A percentile compares a stretch with the other conserved stretches of the same genome.
Conservation (phyloP, 805 yeast genomes). For the Metschnikowia corniflorae region DNA sequence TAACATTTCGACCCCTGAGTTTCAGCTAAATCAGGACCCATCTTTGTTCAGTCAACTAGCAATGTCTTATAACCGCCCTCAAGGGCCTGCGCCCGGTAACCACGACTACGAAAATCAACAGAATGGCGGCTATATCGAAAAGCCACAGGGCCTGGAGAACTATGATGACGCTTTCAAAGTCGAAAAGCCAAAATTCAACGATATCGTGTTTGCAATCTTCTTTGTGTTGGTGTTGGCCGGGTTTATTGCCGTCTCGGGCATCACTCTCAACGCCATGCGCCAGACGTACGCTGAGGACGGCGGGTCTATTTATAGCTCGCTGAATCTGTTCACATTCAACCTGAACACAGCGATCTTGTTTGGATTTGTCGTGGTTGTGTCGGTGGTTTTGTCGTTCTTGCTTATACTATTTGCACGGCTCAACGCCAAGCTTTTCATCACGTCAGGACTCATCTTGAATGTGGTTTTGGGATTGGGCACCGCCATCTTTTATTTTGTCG, state of each 20-base stretch:
- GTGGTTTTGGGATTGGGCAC: constrained; percentile 70
- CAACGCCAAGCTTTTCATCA: constrained; percentile 65
- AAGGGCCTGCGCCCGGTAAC: constrained; percentile 8
- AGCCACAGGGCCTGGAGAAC: constrained; percentile 31
- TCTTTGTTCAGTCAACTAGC: too few relatives aligned
- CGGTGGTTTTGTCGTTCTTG: constrained; percentile 52
- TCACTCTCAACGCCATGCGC: constrained; percentile 64
- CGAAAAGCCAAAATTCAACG: constrained; percentile 61
- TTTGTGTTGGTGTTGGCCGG: constrained; percentile 50
- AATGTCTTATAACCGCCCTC: constrained; percentile 10
- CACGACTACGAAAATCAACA: constrained; percentile 30
- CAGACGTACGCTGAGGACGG: constrained; percentile 55
- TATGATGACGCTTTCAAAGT: constrained; percentile 71
- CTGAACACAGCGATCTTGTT: constrained; percentile 72
- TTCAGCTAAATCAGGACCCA: too few relatives aligned
- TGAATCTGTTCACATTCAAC: constrained; percentile 59
- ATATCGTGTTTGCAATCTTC: constrained; percentile 65
- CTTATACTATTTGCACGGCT: constrained; percentile 61
- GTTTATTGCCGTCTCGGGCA: constrained; percentile 65
- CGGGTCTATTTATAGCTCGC: constrained; percentile 53
- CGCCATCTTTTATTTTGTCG: constrained; percentile 66
- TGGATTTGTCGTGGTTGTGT: constrained; percentile 58
- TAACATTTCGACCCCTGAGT: too few relatives aligned
- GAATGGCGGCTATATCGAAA: constrained; percentile 22
- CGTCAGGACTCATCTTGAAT: constrained; percentile 63